These are phyloP conservation scores for Tylopilus orsonianus DNA, from an alignment of 1,284 basidiomycete species.

Conservation along the genomic window DNA sequence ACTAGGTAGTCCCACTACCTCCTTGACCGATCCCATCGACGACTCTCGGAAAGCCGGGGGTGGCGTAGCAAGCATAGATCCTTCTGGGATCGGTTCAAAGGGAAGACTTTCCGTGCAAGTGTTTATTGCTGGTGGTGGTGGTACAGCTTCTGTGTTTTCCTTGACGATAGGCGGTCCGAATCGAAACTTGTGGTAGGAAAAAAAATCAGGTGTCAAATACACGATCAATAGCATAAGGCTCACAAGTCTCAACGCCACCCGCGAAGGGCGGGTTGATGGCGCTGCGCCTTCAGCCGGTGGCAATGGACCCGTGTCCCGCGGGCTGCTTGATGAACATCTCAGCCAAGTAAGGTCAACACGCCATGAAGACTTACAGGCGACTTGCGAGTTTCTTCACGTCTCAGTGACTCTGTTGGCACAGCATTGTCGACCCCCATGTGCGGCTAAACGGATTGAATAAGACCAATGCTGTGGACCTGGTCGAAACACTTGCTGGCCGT, in stretches of 20 bases:
- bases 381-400: conserved; percentile 12
- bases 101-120: conserved; percentile 20
- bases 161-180: conserved; percentile 33
- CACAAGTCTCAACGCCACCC: too few relatives aligned
- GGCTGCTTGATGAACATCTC: conserved; percentile 15
- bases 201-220: conserved; percentile 1
- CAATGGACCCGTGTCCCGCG: background rate
- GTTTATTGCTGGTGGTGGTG: conserved; percentile 1
- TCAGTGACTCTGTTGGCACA: conserved; percentile 7
- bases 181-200: conserved; percentile 27
- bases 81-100: conserved; percentile 18
- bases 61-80: conserved; percentile 24
- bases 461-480: background rate
- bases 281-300: conserved; percentile 15
- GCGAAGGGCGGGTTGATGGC: conserved; percentile 9
- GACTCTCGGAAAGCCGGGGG: conserved; percentile 34
- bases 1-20: too few relatives aligned
- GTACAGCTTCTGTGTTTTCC: conserved; percentile 16
- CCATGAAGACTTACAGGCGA: conserved; percentile 21
- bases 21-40: conserved; percentile 24
- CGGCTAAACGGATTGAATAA: conserved; percentile 18
- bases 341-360: background rate
- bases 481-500: conserved; percentile 19
- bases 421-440: conserved; percentile 2
- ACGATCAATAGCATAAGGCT: conserved; percentile 5